These are phyloP conservation scores for Rosa persica DNA, from an alignment of 306 rosid species.

Conservation along the genomic window DNA sequence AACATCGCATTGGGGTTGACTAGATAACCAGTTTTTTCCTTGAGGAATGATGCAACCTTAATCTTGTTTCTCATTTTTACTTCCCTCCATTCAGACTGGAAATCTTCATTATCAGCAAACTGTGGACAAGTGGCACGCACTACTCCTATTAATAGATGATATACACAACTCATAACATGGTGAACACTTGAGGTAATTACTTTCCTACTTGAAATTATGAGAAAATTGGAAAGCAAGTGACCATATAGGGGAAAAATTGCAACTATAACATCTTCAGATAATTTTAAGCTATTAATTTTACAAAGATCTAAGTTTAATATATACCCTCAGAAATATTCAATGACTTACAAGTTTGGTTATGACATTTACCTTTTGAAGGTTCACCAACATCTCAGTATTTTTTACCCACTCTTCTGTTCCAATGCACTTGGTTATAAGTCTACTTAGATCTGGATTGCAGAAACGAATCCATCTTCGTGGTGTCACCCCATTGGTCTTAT, in stretches of 20 bases:
- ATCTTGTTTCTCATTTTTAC: slow-evolving; percentile 73
- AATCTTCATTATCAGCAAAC: slow-evolving; percentile 80
- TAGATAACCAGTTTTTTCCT: slow-evolving; percentile 77
- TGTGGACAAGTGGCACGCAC: slow-evolving; percentile 29
- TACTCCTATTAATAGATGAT: slow-evolving; percentile 9
- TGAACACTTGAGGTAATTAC: not conserved
- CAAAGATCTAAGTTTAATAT: not conserved
- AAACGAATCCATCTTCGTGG: slow-evolving; percentile 94
- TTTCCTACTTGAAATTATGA: not conserved
- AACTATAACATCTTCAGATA: not conserved
- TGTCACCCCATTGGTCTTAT: slow-evolving; percentile 94
- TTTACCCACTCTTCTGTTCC: slow-evolving; percentile 87
- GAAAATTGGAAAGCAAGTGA: not conserved
- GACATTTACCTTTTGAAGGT: slow-evolving; percentile 53
- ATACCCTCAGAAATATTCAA: not conserved
- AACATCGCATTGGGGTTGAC: slow-evolving; percentile 85
- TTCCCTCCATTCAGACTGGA: slow-evolving; percentile 78
- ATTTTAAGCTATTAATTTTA: not conserved
- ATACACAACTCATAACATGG: slow-evolving; percentile 18
- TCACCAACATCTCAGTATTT: slow-evolving; percentile 68
- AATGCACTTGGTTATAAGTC: slow-evolving; percentile 63
- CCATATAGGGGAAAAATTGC: not conserved
- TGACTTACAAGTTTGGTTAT: not conserved
- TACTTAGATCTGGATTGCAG: slow-evolving; percentile 80
- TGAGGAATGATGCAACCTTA: slow-evolving; percentile 68